Evolutionary conservation across 2,329 filamentous ascomycete genomes (phyloP).

Genomic region (Botrytis cinerea): DNA sequence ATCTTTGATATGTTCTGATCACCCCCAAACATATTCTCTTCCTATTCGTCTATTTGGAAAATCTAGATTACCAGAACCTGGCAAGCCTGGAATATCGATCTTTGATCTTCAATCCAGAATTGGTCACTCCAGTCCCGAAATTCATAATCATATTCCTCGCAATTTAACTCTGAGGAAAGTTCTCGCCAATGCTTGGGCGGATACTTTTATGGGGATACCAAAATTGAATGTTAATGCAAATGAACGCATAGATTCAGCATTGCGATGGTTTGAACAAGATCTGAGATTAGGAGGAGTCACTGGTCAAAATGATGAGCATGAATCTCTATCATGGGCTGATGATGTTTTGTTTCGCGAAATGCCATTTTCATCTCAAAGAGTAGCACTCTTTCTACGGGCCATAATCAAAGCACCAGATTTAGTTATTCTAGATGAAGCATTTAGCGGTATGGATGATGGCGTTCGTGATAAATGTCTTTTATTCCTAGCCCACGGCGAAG

Average conservation of each 20-base stretch:
- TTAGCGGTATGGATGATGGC: conserved; percentile 78
- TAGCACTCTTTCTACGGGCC: conserved; percentile 81
- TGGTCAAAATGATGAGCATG: conserved; percentile 34
- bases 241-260: conserved; percentile 64
- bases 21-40: conserved; percentile 89
- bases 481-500: conserved; percentile 71
- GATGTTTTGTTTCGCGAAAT: conserved; percentile 69
- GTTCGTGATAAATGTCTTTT: conserved; percentile 84
- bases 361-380: conserved; percentile 79
- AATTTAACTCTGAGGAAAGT: conserved; percentile 71
- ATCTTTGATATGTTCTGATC: conserved; percentile 90
- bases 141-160: conserved; percentile 89
- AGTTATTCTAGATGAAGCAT: conserved; percentile 84
- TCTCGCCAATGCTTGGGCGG: conserved; percentile 85
- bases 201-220: conserved; percentile 77
- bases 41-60: conserved; percentile 85
- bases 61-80: conserved; percentile 71
- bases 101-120: conserved; percentile 91
- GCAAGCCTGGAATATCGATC: conserved; percentile 73
- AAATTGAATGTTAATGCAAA: conserved; percentile 59
- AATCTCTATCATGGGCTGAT: conserved; percentile 61
- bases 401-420: conserved; percentile 80
- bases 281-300: conserved; percentile 52
- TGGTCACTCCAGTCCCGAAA: conserved; percentile 90
- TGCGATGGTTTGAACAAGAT: conserved; percentile 78